Base-by-base conservation (phyloP, 495 filamentous ascomycete species). In the Mytilinidion resinicola region DNA sequence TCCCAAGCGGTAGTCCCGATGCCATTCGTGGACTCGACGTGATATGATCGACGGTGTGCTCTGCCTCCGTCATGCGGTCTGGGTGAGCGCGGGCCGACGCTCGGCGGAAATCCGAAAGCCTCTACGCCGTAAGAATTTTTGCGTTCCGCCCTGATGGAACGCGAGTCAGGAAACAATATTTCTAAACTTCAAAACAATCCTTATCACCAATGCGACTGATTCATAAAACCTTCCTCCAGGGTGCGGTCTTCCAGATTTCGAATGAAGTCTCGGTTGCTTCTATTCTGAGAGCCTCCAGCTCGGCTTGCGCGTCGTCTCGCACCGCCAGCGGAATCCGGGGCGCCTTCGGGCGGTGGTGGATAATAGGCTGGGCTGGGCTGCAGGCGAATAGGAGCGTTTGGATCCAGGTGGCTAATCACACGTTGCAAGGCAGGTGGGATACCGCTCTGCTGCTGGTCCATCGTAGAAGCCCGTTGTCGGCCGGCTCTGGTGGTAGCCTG, bases 281-380 rank as follows among this genome's bases (percentile, higher is more conserved):
- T 63, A 11, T 80, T 72, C 39, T 78, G 79, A 53, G 81, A 78
- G 61, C 80, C 79, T 53, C 79, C 81, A 25, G 84, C 79, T 65
- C 90, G 82, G 59, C 90, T 95, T 19, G 89, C 86, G 65, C 91
- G 83, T 51, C 92, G 78, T 36, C 88, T 79, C 42, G 86, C 81
- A 63, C 83, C 86, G n/a, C 75, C 73, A 34, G 79, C 69, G 36
- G 75, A 81, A 61, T 88, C 84, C 10, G 85, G 81, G 43, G 87
- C 80, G 8, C 90, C 91, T 60, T 96, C 93, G 2, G 89, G 82
- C n/a, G 91, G 91, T 9, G 93, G 93, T 14, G 93, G 95, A 64
- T 96, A 97, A 71, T 99, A 99, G 8, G 95, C 95, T 1, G 95
- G 95, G 57, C 90, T 96, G 6, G 95, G 95, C 68, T 99, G 95